Conservation (phyloP, 2,329 filamentous ascomycete genomes). For the Ophiostoma perfectum region DNA sequence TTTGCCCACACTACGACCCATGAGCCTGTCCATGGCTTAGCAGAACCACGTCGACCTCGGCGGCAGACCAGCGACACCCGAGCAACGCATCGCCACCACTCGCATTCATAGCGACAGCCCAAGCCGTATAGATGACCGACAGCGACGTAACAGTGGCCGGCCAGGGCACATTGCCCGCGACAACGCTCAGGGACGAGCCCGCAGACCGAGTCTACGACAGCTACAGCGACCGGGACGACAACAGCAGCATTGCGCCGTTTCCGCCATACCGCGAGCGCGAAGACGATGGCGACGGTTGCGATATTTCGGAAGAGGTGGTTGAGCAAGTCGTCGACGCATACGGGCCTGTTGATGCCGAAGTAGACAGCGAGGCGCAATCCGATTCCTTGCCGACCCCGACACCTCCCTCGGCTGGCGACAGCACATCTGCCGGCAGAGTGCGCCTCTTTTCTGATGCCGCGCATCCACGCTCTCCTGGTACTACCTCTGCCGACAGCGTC, state of each 20-base stretch:
- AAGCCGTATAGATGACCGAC: constrained; percentile 6
- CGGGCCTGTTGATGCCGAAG: background rate
- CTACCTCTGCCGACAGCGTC: background rate
- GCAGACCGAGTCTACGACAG: constrained; percentile 2
- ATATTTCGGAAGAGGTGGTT: background rate
- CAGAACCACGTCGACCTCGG: background rate
- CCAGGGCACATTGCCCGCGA: background rate
- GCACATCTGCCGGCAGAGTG: background rate
- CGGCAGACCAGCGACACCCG: background rate
- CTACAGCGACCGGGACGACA: constrained; percentile 13
- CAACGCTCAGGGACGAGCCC: background rate
- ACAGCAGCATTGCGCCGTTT: constrained; percentile 17
- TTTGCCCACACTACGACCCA: no score
- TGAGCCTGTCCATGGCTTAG: background rate
- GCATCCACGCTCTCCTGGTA: background rate
- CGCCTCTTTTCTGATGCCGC: constrained; percentile 13
- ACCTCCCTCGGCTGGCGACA: background rate
- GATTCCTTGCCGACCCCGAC: background rate
- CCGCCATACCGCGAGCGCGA: constrained; percentile 20
- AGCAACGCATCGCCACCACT: background rate
- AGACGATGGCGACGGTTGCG: background rate
- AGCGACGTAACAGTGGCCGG: background rate
- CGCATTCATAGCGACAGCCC: background rate
- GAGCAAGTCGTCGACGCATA: background rate
- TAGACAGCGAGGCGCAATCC: background rate